Conservation (phyloP, 73 alveolate genomes). For the Blepharisma japonicum region DNA sequence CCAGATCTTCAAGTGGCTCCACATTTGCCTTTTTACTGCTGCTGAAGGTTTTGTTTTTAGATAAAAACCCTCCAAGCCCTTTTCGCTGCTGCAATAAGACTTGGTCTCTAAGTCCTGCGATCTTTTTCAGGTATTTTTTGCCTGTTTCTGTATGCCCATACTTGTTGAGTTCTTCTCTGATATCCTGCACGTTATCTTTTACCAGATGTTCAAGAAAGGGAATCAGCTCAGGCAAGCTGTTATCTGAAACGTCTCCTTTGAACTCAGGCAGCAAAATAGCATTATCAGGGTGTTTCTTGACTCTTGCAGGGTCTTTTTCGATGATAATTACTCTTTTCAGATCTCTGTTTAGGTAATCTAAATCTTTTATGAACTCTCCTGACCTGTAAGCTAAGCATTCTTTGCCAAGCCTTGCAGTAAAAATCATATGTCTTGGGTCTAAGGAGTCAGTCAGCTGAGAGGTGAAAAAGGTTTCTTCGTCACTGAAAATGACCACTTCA, state of each 20-base stretch:
- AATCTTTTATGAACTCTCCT: constrained; percentile 74
- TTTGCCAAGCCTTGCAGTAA: constrained; percentile 74
- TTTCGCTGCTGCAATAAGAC: constrained; percentile 42
- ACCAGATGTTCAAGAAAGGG: constrained; percentile 74
- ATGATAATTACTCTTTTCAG: constrained; percentile 59
- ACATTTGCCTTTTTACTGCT: no score
- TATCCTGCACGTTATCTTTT: constrained; percentile 50
- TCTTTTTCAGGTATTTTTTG: constrained; percentile 56
- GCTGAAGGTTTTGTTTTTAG: neutral
- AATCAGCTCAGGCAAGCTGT: constrained; percentile 60
- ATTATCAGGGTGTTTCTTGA: constrained; percentile 63
- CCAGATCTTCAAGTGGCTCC: no score
- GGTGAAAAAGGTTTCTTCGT: constrained; percentile 71
- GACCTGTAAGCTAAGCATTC: constrained; percentile 71
- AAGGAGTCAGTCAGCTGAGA: constrained; percentile 53
- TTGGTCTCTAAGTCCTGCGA: constrained; percentile 46
- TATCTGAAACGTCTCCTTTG: constrained; percentile 74
- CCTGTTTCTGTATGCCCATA: constrained; percentile 77
- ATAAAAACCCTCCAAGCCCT: constrained; percentile 41
- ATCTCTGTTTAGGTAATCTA: constrained; percentile 74
- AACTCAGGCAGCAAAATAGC: constrained; percentile 62
- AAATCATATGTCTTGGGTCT: constrained; percentile 69
- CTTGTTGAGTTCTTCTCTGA: constrained; percentile 64
- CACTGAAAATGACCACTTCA: constrained; percentile 82
- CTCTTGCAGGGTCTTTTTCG: constrained; percentile 68